Conservation (phyloP, 495 filamentous ascomycete genomes). For the Aspergillus haitiensis region DNA sequence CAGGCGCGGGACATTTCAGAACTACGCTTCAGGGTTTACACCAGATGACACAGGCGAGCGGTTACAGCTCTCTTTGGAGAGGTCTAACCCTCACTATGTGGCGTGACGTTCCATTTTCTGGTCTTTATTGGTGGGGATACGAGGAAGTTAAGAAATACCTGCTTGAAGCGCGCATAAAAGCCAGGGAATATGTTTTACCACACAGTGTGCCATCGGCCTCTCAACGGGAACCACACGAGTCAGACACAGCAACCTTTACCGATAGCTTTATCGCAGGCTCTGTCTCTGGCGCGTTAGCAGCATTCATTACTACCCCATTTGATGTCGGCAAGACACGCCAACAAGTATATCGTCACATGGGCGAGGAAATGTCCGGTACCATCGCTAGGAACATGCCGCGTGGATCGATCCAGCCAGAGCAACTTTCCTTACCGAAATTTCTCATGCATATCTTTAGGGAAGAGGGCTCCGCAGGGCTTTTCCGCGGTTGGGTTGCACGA, state of each 20-base stretch:
- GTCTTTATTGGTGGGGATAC: constrained; percentile 97
- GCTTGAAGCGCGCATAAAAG: constrained; percentile 59
- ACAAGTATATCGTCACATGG: constrained; percentile 68
- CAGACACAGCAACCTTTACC: constrained; percentile 62
- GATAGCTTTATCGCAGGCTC: constrained; percentile 90
- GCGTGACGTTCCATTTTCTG: constrained; percentile 96
- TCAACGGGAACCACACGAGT: constrained; percentile 39
- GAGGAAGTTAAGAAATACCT: constrained; percentile 71
- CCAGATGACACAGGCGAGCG: constrained; percentile 74
- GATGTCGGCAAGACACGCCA: constrained; percentile 96
- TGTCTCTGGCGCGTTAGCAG: constrained; percentile 76
- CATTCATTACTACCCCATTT: constrained; percentile 91
- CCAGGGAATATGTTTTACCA: constrained; percentile 29
- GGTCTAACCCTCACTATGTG: constrained; percentile 90
- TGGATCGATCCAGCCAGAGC: constrained; percentile 59
- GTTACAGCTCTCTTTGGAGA: constrained; percentile 86
- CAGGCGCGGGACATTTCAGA: constrained; percentile 62
- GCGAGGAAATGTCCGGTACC: constrained; percentile 38
- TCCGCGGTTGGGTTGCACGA: constrained; percentile 85
- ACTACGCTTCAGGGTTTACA: constrained; percentile 72
- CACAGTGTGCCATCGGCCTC: constrained; percentile 23
- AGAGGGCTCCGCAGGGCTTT: constrained; percentile 79
- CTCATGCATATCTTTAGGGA: constrained; percentile 83
- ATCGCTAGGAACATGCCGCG: constrained; percentile 19
- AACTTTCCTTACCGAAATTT: constrained; percentile 72